Evolutionary conservation across 441 rosid genomes (phyloP), one percentile per base, ranked within the genome.

Genomic region (Brassica balearica): DNA sequence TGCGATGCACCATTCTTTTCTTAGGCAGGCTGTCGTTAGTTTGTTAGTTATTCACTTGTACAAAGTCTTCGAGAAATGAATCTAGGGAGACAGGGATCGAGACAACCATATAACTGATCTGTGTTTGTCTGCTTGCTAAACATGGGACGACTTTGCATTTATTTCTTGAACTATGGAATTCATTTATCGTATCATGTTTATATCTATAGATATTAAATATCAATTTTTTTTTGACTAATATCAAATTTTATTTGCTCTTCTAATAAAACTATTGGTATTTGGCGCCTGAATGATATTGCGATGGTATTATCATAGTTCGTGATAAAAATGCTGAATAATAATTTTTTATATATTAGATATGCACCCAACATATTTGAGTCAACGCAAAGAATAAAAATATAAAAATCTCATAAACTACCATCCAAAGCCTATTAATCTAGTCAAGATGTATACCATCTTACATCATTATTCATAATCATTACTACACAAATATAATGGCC

Each of bases 101-200:
- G 72, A 27, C 14, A 68, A 51, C 60, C 72, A 51, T 23, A 2
- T n/a, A 69, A 27, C 25, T 69, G 62, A 51, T 51, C 62, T 51
- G 72, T 69, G 15, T 69, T 51, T 69, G 62, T 69, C 62, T 69
- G 72, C 62, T 69, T 14, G 72, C 41, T 51, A 69, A 69, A 69
- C 61, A 69, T 69, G 72, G 43, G 46, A 69, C 15, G 72, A 69
- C 72, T 69, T 69, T 69, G 25, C 72, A 51, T 25, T 68, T 48
- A 61, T 11, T 29, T 62, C 38, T 27, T n/a, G 14, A 14, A 67
- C 22, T 3, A 4, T 43, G 38, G 38, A 22, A 22, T 20, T 43
- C 9, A 55, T 55, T 0, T 51, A 48, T 48, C 56, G 17, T n/a
- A 48, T 12, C 15, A 48, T 51, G 3, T 32, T 3, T 7, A 7